Base-by-base conservation (phyloP, 208 protist species). In the Jaenimonas drosophilae region DNA sequence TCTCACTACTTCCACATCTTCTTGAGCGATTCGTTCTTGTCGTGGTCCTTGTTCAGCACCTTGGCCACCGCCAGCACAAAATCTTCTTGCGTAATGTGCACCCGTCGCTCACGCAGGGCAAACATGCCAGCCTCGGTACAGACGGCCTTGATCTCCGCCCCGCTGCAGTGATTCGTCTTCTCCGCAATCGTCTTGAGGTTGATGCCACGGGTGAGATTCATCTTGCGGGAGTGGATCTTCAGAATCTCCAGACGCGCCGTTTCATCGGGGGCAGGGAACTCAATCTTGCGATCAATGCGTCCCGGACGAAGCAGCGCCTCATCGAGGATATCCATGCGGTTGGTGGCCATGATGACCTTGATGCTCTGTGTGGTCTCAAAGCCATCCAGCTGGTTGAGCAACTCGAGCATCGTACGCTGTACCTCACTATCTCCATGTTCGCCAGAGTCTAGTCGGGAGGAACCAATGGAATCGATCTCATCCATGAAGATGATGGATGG, bases 401-500 rank as follows among this genome's bases (percentile, higher is more conserved):
- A 78, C 90, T 99, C 98, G 14, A 99, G 74, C 98, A 99, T 99
- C n/a, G 98, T 99, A 27, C 98, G 90, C 79, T 99, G 97, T 45
- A 99, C 98, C 78, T 99, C 96, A 34, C 70, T 94, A 62, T 99
- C 97, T 24, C 85, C 84, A 51, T 80, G 69, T 42, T 89, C 84
- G 11, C 76, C 72, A 0, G 76, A 84, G 38, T 98, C 93, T 12
- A 94, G 69, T 26, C 97, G 86, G 4, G 79, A 65, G 6, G 86
- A 91, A 50, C 98, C 98, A 63, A 99, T 99, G 3, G 91, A 97
- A 75, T 99, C 99, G 61, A 99, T 99, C 64, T 99, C 99, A 69
- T 99, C 98, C 97, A 99, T 99, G 71, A 99, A 99, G 58, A 99
- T 99, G 62, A 99, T 99, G 2, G 97, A 99, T 4, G 98, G 98